These are phyloP conservation scores for Pythium phragmiticola DNA, from an alignment of 352 stramenopile species.

Conservation along the genomic window DNA sequence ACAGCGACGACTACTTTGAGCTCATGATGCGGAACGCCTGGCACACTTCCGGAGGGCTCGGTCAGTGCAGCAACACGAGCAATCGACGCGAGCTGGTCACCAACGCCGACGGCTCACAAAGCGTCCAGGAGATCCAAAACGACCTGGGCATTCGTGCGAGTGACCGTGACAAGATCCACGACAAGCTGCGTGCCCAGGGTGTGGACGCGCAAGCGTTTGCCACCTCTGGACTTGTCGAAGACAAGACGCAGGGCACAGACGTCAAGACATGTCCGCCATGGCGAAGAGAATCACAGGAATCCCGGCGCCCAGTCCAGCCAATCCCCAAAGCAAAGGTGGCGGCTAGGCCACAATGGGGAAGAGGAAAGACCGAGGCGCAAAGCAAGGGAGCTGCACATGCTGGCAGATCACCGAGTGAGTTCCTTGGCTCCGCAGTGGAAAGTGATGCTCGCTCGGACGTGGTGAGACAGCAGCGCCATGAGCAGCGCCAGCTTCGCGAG, in stretches of 20 bases:
- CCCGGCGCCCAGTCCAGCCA: neutral
- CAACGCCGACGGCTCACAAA: slow-evolving; percentile 45
- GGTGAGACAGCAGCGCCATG: neutral
- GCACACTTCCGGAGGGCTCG: slow-evolving; percentile 70
- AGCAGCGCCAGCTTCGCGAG: slow-evolving; percentile 35
- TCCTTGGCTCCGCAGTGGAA: neutral
- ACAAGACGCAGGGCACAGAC: slow-evolving; percentile 18
- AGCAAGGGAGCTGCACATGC: neutral
- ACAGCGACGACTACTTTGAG: slow-evolving; percentile 86
- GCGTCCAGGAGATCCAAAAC: slow-evolving; percentile 44
- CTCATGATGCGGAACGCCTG: slow-evolving; percentile 84
- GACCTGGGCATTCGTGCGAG: slow-evolving; percentile 39
- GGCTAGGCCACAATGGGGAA: neutral
- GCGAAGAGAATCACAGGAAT: slow-evolving; percentile 1
- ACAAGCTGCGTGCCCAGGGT: slow-evolving; percentile 48
- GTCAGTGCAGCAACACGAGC: slow-evolving; percentile 59
- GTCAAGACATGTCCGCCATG: neutral
- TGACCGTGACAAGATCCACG: slow-evolving; percentile 30
- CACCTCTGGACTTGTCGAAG: slow-evolving; percentile 24
- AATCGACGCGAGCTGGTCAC: slow-evolving; percentile 69
- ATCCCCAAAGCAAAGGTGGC: neutral
- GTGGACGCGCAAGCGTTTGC: slow-evolving; percentile 23
- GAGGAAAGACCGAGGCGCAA: neutral
- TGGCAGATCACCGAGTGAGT: neutral
- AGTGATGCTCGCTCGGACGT: neutral